phyloP scores from a whole-genome alignment of 768 basidiomycete genomes.

The Collybiopsis confluens region DNA sequence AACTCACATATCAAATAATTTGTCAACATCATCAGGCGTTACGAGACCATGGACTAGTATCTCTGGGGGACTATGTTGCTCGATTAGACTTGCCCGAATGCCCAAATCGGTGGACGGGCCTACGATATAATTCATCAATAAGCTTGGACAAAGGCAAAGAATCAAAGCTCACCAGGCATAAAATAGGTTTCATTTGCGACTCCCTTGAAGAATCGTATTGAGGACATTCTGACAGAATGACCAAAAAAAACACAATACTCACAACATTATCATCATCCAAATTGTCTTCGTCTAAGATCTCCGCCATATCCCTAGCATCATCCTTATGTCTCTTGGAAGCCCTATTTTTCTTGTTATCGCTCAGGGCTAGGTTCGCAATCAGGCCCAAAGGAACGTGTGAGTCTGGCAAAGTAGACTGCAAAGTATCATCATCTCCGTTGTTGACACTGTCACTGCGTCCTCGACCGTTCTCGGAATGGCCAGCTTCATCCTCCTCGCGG shows the following conservation, averaged over 20 bases:
- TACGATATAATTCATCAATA: conserved; percentile 15
- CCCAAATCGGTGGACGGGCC: conserved; percentile 71
- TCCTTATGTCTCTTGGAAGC: conserved; percentile 29
- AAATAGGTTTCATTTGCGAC: conserved; percentile 80
- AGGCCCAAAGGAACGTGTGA: conserved; percentile 71
- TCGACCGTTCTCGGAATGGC: conserved; percentile 12
- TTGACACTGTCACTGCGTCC: conserved; percentile 12
- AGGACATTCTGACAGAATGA: neutral
- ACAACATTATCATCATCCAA: conserved; percentile 68
- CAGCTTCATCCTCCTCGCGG: conserved; percentile 21
- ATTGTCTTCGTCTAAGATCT: conserved; percentile 55
- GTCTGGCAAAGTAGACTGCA: conserved; percentile 55
- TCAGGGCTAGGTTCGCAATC: conserved; percentile 68
- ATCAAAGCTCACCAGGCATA: conserved; percentile 57
- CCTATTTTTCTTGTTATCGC: conserved; percentile 41
- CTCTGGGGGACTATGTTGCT: conserved; percentile 76
- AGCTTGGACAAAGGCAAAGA: too few species aligned
- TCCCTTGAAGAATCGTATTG: conserved; percentile 40
- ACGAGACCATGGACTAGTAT: conserved; percentile 80
- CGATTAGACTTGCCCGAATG: conserved; percentile 68
- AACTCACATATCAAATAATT: conserved; percentile 78
- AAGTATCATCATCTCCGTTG: conserved; percentile 29
- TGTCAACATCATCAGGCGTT: conserved; percentile 72
- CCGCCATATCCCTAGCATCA: conserved; percentile 34
- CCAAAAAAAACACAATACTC: conserved; percentile 19